Base-by-base conservation (phyloP, 129 eudicot species). In the Saussurea involucrata region DNA sequence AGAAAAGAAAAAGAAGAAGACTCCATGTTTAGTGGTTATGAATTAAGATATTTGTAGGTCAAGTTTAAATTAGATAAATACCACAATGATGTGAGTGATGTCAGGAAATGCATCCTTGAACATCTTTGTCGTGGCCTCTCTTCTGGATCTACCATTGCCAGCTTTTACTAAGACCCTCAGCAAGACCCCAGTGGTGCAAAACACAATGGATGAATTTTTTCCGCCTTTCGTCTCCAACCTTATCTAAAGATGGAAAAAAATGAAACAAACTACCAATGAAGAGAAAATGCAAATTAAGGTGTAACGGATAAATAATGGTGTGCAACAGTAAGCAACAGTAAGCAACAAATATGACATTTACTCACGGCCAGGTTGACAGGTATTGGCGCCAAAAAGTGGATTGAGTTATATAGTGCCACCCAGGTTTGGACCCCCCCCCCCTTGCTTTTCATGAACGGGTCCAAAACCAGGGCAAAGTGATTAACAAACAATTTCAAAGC, bases 71-170 rank as follows among this genome's bases (percentile, higher is more conserved):
- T 75, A 20, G 29, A 75, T 68, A 37, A 66, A 58, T 91, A 95
- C 99, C 97, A 95, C 99, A 80, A 95, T 83, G 64, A 95, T 95
- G 84, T 95, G 97, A 28, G 96, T 95, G 74, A 95, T 87, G 72
- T 83, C 97, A 21, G 89, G 81, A 57, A 89, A 69, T 42, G 73
- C 71, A 64, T 85, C 82, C 40, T 74, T 84, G 37, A 53, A 77
- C 82, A 25, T 58, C 76, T 81, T 74, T 34, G 75, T 73, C 1
- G 91, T 76, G 27, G 82, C 70, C 55, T 74, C 78, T 76, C 69
- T 83, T 77, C 76, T 69, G 15, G 72, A 73, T 60, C 83, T 82
- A 78, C 66, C 70, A 37, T 79, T 81, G 68, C 91, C 95, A 63
- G 79, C 79, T 18, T 78, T 73, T 67, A 95, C 89, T 24, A 95